Evolutionary conservation across 1,284 basidiomycete genomes (phyloP), one percentile per base, ranked within the genome.

Genomic region (Coniophora puteana): DNA sequence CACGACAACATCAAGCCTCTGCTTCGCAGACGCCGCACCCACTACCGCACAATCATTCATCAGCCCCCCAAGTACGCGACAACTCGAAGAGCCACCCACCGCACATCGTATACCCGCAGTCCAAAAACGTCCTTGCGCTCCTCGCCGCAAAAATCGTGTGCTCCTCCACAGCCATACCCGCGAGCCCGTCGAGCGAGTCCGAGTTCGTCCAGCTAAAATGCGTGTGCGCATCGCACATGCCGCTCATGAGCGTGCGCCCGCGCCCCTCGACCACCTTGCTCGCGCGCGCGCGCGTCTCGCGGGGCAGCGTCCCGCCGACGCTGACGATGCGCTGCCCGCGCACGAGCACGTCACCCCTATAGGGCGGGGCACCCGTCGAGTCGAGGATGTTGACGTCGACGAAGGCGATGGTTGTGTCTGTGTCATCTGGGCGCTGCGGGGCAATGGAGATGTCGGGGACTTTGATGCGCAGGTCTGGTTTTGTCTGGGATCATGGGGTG

Each of bases 21-120:
- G 34, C 35, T 51, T 51, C 8, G 50, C 50, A 8, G 48, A 50
- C 4, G 50, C 50, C 11, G 50, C 50, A 14, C 50, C 50, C 17
- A 47, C 33, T 35, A 20, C 10, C 5, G n/a, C 27, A 37, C 26
- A 25, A 37, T 24, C n/a, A n/a, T n/a, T n/a, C n/a, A n/a, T n/a
- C n/a, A n/a, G n/a, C n/a, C n/a, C n/a, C n/a, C n/a, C 8, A 37
- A 25, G n/a, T 37, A 13, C 22, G 34, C n/a, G n/a, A n/a, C n/a
- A n/a, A n/a, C n/a, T n/a, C n/a, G n/a, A n/a, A 10, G n/a, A 27
- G 26, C n/a, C 26, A 16, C 21, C 16, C 23, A 35, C 33, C 20
- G 30, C 40, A 46, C 41, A 43, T 42, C 11, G 44, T 46, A 30
- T 46, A 46, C 12, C 44, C 44, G 20, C 40, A 46, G 24, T 46